These are phyloP conservation scores for Alternaria rosae DNA, from an alignment of 2,329 filamentous ascomycete genomes.

Conservation along the genomic window DNA sequence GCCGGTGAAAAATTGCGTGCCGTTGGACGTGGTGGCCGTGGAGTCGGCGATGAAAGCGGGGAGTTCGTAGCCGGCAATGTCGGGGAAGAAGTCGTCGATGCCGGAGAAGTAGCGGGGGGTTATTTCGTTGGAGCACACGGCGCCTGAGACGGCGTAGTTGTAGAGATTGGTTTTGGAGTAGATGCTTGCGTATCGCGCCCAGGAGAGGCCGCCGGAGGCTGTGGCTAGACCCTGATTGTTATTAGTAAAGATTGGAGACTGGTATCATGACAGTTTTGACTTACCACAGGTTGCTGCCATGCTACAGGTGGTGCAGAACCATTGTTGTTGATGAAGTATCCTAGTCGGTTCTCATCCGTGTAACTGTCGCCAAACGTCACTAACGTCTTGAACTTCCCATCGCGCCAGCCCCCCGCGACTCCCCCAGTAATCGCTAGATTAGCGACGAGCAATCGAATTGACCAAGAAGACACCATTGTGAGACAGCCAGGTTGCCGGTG, in stretches of 20 bases:
- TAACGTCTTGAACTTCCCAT: slow-evolving; percentile 65
- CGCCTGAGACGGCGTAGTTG: slow-evolving; percentile 77
- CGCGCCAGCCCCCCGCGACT: slow-evolving; percentile 41
- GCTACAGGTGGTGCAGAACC: slow-evolving; percentile 70
- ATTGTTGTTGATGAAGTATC: slow-evolving; percentile 66
- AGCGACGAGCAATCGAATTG: slow-evolving; percentile 27
- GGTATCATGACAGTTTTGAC: background rate
- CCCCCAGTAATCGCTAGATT: slow-evolving; percentile 29
- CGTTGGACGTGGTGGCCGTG: slow-evolving; percentile 42
- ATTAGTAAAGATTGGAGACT: slow-evolving; percentile 5
- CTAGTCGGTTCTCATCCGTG: slow-evolving; percentile 73
- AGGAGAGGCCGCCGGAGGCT: slow-evolving; percentile 70
- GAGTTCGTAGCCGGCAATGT: slow-evolving; percentile 57
- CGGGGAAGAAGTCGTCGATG: slow-evolving; percentile 66
- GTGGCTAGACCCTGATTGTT: slow-evolving; percentile 57
- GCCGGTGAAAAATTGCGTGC: slow-evolving; percentile 54
- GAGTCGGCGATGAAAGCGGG: slow-evolving; percentile 58
- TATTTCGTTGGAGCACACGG: slow-evolving; percentile 74
- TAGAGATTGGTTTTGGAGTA: slow-evolving; percentile 63
- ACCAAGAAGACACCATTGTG: slow-evolving; percentile 33
- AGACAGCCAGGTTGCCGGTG: slow-evolving; percentile 7
- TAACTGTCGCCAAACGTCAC: slow-evolving; percentile 79
- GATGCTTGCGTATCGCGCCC: slow-evolving; percentile 72
- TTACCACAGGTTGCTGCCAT: slow-evolving; percentile 58
- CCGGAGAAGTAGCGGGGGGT: slow-evolving; percentile 62